Conservation (phyloP, 495 filamentous ascomycete species). For the Podospora pseudopauciseta region DNA sequence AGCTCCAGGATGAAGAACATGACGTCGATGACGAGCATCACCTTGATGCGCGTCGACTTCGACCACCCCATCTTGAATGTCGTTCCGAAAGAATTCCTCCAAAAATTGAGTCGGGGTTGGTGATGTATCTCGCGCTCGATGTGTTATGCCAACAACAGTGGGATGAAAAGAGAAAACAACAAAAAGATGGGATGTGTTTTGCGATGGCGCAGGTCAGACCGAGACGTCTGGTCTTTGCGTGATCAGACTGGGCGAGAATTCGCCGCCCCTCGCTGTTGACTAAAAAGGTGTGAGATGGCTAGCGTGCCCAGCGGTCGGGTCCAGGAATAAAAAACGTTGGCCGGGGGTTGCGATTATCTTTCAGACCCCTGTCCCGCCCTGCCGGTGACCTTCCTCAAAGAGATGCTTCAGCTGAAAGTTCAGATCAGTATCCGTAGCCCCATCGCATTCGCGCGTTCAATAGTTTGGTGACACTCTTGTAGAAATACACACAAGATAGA, state of each 20-base stretch:
- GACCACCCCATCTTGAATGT: constrained; percentile 71
- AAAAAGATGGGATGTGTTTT: constrained; percentile 1
- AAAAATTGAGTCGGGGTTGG: background rate
- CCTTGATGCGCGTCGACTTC: constrained; percentile 85
- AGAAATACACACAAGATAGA: background rate
- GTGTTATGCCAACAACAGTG: background rate
- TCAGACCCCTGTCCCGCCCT: background rate
- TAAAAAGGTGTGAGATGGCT: background rate
- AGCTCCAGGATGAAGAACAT: constrained; percentile 89
- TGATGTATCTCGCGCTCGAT: background rate
- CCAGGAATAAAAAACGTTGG: background rate
- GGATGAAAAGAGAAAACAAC: background rate
- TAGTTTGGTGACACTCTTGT: background rate
- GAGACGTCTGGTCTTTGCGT: background rate
- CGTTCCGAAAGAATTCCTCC: background rate
- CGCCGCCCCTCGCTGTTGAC: constrained; percentile 9
- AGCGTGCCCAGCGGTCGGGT: constrained; percentile 1
- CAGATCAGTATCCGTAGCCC: background rate
- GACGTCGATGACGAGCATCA: constrained; percentile 86
- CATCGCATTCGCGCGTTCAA: background rate
- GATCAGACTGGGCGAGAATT: constrained; percentile 1
- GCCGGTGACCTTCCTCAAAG: background rate
- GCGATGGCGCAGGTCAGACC: background rate
- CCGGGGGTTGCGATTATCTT: constrained; percentile 5
- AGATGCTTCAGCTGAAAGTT: background rate